Conservation (phyloP, 805 yeast species). For the Schwanniomyces vanrijiae region DNA sequence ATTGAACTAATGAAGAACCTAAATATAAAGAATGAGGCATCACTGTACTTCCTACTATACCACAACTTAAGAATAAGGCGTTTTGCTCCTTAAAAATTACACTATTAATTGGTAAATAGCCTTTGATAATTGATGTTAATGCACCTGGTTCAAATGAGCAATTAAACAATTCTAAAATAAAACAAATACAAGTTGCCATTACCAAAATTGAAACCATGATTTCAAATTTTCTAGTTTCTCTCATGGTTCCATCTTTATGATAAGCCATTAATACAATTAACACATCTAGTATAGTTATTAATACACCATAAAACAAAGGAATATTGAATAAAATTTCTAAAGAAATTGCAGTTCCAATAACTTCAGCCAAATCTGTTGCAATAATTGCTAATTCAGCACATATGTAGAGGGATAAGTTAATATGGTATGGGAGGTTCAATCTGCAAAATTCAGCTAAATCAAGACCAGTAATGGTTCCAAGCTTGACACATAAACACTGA, state of each 20-base stretch:
- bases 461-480: constrained; percentile 92
- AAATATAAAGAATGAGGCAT: constrained; percentile 48
- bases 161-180: constrained; percentile 71
- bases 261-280: constrained; percentile 84
- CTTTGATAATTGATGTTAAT: constrained; percentile 48
- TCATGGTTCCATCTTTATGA: constrained; percentile 78
- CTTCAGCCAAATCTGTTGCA: constrained; percentile 96
- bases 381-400: constrained; percentile 89
- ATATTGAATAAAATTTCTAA: constrained; percentile 77
- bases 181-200: constrained; percentile 80
- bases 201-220: constrained; percentile 77
- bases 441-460: constrained; percentile 89
- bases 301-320: constrained; percentile 81
- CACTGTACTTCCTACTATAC: constrained; percentile 47
- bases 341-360: constrained; percentile 96
- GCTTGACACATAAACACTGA: constrained; percentile 79
- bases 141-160: constrained; percentile 54
- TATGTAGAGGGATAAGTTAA: constrained; percentile 64
- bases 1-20: constrained; percentile 45
- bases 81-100: constrained; percentile 38
- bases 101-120: constrained; percentile 63
- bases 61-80: constrained; percentile 45
- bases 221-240: constrained; percentile 77
- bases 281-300: constrained; percentile 84
- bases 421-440: constrained; percentile 61